Conservation (phyloP, 2,329 filamentous ascomycete genomes). For the Grosmannia clavigera region DNA sequence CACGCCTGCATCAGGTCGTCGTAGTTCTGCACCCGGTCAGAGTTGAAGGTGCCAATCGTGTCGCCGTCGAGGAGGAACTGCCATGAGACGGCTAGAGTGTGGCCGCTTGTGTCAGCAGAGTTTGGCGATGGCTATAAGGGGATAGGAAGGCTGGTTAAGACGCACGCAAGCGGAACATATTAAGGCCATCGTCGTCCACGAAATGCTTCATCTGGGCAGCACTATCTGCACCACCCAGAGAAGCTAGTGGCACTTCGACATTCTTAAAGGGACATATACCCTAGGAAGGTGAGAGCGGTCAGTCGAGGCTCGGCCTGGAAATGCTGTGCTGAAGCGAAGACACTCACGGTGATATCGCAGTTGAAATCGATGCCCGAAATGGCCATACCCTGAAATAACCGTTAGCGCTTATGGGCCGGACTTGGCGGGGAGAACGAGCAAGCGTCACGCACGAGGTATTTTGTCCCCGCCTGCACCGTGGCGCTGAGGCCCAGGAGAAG, state of each 20-base stretch:
- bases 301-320: background rate
- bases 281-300: background rate
- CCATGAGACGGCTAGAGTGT: conserved; percentile 32
- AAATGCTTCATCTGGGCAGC: conserved; percentile 44
- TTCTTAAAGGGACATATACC: conserved; percentile 23
- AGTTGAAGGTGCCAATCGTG: conserved; percentile 28
- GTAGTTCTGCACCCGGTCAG: conserved; percentile 30
- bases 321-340: background rate
- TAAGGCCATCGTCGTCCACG: conserved; percentile 37
- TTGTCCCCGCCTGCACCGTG: conserved; percentile 4
- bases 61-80: conserved; percentile 34
- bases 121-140: background rate
- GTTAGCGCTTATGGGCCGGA: background rate
- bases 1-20: conserved; percentile 37
- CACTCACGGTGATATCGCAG: conserved; percentile 23
- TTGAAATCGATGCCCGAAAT: conserved; percentile 37
- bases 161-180: conserved; percentile 39
- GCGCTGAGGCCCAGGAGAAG: conserved; percentile 6
- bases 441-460: conserved; percentile 4
- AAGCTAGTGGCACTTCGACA: conserved; percentile 19
- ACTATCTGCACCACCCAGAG: conserved; percentile 20
- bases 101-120: background rate
- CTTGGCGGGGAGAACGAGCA: background rate
- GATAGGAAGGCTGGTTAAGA: background rate
- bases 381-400: conserved; percentile 10